phyloP scores from a whole-genome alignment of 1,139 yeast genomes.

The Candida dubliniensis region DNA sequence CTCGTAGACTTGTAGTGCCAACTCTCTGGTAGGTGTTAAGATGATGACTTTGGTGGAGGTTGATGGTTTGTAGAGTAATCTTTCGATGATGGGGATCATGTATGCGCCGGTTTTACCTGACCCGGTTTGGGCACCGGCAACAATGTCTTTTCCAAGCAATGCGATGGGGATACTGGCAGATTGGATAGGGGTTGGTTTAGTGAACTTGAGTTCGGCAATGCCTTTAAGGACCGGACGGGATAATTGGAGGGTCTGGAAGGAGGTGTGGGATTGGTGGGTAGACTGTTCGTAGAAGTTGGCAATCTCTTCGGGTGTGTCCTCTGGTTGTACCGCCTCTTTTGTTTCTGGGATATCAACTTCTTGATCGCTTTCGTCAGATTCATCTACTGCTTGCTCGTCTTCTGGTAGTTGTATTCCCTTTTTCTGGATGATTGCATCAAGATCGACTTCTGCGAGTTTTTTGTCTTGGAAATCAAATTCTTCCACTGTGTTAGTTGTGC shows the following conservation, averaged over 20 bases:
- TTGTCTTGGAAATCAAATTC: slow-evolving; percentile 83
- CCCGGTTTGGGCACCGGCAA: slow-evolving; percentile 99
- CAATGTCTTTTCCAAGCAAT: slow-evolving; percentile 86
- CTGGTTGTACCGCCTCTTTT: slow-evolving; percentile 44
- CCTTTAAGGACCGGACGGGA: slow-evolving; percentile 92
- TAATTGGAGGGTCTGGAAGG: slow-evolving; percentile 71
- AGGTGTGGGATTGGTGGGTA: slow-evolving; percentile 44
- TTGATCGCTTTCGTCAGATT: slow-evolving; percentile 53
- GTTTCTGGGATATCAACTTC: slow-evolving; percentile 25
- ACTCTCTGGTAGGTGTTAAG: slow-evolving; percentile 93
- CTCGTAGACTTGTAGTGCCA: slow-evolving; percentile 93
- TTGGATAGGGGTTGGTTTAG: slow-evolving; percentile 91
- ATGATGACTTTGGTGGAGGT: slow-evolving; percentile 90
- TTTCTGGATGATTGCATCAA: slow-evolving; percentile 80
- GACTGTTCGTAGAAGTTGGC: slow-evolving; percentile 63
- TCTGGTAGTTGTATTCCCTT: slow-evolving; percentile 64
- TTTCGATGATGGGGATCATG: slow-evolving; percentile 91
- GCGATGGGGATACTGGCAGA: slow-evolving; percentile 93
- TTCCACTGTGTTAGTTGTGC: slow-evolving; percentile 51
- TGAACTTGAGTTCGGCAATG: slow-evolving; percentile 73
- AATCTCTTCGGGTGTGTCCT: slow-evolving; percentile 68
- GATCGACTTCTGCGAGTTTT: slow-evolving; percentile 57
- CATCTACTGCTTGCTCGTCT: slow-evolving; percentile 57
- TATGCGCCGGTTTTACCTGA: slow-evolving; percentile 99
- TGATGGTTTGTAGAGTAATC: slow-evolving; percentile 84